Conservation (phyloP, 257 asterid genomes). For the Capsicum baccatum region DNA sequence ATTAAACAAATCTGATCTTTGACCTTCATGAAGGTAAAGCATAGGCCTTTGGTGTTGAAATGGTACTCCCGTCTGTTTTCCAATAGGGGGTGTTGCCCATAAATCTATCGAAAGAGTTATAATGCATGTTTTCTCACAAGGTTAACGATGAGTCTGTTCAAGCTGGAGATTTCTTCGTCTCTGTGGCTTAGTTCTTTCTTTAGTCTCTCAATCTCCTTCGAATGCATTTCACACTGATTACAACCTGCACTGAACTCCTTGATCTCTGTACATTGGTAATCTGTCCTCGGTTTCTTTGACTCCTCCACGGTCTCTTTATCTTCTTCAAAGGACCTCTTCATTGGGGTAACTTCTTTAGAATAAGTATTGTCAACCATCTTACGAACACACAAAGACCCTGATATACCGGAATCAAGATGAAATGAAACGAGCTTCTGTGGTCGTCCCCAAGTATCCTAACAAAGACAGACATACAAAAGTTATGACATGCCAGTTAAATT, state of each 20-base stretch:
- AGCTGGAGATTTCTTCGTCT: slow-evolving; percentile 66
- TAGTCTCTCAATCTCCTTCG: slow-evolving; percentile 65
- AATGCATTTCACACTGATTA: slow-evolving; percentile 46
- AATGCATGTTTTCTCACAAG: slow-evolving; percentile 84
- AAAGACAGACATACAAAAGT: background rate
- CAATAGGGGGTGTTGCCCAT: background rate
- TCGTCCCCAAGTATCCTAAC: slow-evolving; percentile 7
- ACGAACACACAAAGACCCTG: slow-evolving; percentile 26
- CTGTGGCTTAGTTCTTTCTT: slow-evolving; percentile 58
- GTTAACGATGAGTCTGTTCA: slow-evolving; percentile 71
- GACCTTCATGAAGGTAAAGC: background rate
- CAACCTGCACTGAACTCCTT: slow-evolving; percentile 30
- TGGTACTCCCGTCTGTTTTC: background rate
- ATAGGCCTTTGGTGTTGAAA: background rate
- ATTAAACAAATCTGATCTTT: background rate
- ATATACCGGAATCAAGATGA: slow-evolving; percentile 23
- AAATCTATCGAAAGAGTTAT: slow-evolving; percentile 32
- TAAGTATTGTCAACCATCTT: slow-evolving; percentile 19
- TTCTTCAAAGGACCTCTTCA: slow-evolving; percentile 14
- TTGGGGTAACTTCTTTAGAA: slow-evolving; percentile 18
- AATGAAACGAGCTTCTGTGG: slow-evolving; percentile 28
- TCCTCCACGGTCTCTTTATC: slow-evolving; percentile 1
- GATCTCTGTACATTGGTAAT: slow-evolving; percentile 26
- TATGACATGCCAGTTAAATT: background rate
- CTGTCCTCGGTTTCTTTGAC: slow-evolving; percentile 24